Evolutionary conservation across 306 rosid species (phyloP).

Genomic region (Carpinus fangiana): DNA sequence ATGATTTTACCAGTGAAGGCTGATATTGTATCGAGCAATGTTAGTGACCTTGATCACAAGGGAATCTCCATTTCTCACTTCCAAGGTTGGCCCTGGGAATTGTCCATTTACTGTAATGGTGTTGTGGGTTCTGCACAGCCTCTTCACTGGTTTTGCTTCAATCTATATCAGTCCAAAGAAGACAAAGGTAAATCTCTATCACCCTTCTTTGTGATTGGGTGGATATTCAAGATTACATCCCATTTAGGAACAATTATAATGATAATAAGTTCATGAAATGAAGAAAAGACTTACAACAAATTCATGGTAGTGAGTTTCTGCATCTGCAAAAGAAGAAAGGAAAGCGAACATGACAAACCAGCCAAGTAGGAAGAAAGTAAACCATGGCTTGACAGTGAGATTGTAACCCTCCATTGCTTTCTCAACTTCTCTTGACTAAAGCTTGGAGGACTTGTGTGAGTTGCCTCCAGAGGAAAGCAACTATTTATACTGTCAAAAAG

Average conservation of each 20-base stretch:
- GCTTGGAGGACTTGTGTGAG: conserved; percentile 26
- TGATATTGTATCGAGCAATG: conserved; percentile 40
- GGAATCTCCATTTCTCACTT: conserved; percentile 54
- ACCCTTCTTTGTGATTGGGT: neutral
- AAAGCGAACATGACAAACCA: conserved; percentile 41
- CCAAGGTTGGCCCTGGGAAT: conserved; percentile 55
- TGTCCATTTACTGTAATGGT: conserved; percentile 51
- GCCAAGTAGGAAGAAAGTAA: conserved; percentile 41
- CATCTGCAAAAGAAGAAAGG: conserved; percentile 39
- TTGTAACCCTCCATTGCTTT: conserved; percentile 52
- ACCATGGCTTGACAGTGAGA: conserved; percentile 25
- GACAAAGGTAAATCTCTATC: neutral
- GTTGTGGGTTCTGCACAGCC: conserved; percentile 54
- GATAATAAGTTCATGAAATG: conserved; percentile 12
- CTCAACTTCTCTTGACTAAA: conserved; percentile 29
- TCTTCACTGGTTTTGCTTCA: conserved; percentile 44
- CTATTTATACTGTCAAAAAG: conserved; percentile 49
- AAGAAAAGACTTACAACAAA: conserved; percentile 61
- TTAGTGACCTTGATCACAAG: conserved; percentile 43
- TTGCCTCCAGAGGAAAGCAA: conserved; percentile 13
- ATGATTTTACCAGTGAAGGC: conserved; percentile 47
- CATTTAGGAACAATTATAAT: neutral
- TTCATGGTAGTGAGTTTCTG: conserved; percentile 67
- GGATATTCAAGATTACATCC: neutral
- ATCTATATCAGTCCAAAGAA: conserved; percentile 36